Conservation (phyloP, 768 basidiomycete genomes). For the Amanita rubescens region DNA sequence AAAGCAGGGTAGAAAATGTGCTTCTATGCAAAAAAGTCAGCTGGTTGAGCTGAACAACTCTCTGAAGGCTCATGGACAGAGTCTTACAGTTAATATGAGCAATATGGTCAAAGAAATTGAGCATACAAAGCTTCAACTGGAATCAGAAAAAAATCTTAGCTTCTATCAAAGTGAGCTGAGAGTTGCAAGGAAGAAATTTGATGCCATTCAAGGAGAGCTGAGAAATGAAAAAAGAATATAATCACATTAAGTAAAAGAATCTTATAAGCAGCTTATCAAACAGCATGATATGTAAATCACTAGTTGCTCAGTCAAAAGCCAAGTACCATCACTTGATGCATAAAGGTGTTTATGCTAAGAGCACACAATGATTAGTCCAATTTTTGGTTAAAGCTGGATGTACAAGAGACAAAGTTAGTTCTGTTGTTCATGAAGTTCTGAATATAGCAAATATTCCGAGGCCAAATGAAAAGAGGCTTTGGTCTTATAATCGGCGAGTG, state of each 20-base stretch:
- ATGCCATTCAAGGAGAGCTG: neutral
- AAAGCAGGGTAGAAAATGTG: neutral
- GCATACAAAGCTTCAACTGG: neutral
- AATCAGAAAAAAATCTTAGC: neutral
- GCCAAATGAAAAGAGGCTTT: no score
- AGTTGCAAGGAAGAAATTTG: neutral
- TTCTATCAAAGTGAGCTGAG: neutral
- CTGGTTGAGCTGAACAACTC: neutral
- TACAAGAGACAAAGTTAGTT: slow-evolving; percentile 8
- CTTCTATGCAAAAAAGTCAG: neutral
- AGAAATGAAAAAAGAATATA: neutral
- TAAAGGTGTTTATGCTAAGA: slow-evolving; percentile 7
- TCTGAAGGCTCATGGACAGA: neutral
- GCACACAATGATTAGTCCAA: neutral
- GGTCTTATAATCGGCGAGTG: no score
- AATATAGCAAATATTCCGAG: neutral
- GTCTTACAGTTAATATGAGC: neutral
- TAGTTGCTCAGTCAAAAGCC: neutral
- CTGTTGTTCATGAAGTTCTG: slow-evolving; percentile 7
- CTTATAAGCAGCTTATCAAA: neutral
- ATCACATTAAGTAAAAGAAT: neutral
- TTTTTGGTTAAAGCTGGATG: slow-evolving; percentile 8
- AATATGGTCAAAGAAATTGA: neutral
- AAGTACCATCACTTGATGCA: slow-evolving; percentile 2
- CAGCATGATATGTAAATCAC: neutral